These are phyloP conservation scores for Fusarium tupiense DNA, from an alignment of 2,329 filamentous ascomycete genomes.

Conservation along the genomic window DNA sequence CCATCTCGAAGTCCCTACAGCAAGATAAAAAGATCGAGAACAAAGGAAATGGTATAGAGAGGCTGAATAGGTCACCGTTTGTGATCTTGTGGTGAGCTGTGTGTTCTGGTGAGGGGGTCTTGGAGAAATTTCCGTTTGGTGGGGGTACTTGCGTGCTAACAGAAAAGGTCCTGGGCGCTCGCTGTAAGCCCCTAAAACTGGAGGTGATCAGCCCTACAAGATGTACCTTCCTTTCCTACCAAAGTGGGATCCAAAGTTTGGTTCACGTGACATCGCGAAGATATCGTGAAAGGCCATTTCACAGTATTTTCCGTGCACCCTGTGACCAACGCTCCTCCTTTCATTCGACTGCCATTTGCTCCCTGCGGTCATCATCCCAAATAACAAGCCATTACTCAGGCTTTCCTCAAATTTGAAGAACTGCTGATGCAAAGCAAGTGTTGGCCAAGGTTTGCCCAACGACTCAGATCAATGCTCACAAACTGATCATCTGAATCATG, in stretches of 20 bases:
- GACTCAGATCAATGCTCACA: not conserved
- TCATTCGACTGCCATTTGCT: accelerated
- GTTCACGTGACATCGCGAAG: slow-evolving; percentile 19
- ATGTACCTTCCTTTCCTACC: not conserved
- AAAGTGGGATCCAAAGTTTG: not conserved
- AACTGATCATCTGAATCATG: not conserved
- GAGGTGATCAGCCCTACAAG: not conserved
- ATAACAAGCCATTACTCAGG: too few species aligned
- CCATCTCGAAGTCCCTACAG: slow-evolving; percentile 65
- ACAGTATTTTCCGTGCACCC: not conserved
- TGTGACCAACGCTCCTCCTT: not conserved
- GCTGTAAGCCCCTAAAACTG: not conserved
- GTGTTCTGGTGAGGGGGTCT: slow-evolving; percentile 32
- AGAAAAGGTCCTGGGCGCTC: not conserved
- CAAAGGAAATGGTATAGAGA: not conserved
- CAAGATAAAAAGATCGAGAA: not conserved
- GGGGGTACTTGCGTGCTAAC: slow-evolving; percentile 29
- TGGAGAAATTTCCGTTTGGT: slow-evolving; percentile 36
- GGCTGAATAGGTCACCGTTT: not conserved
- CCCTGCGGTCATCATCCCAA: accelerated
- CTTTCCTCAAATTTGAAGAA: too few species aligned
- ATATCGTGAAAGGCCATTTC: not conserved
- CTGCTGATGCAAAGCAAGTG: not conserved
- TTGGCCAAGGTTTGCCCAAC: not conserved
- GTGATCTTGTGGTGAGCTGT: not conserved